Base-by-base conservation (phyloP, 768 basidiomycete species). In the Kwoniella bestiolae region DNA sequence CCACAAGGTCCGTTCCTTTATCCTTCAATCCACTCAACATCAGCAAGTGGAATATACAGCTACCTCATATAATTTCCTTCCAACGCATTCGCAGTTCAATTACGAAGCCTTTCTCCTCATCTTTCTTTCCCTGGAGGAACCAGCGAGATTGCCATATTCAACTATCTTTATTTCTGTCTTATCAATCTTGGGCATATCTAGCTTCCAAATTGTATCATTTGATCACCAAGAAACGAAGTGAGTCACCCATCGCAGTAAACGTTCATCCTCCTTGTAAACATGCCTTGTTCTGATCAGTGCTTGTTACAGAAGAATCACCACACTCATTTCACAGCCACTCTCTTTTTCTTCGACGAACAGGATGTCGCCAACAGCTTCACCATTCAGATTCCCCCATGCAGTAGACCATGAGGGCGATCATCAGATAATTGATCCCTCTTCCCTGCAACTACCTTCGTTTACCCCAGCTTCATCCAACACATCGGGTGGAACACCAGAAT, bases 61-160 rank as follows among this genome's bases (percentile, higher is more conserved):
- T n/a, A n/a, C n/a, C n/a, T n/a, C n/a, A n/a, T n/a, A n/a, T n/a
- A n/a, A n/a, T n/a, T n/a, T 45, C 38, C 21, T 29, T 45, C 29
- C 31, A 58, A 45, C 56, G 16, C 45, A 23, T 4, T 26, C 56
- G n/a, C n/a, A n/a, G n/a, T n/a, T n/a, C n/a, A n/a, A n/a, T n/a
- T n/a, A n/a, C n/a, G n/a, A n/a, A n/a, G n/a, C n/a, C n/a, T n/a
- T n/a, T n/a, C n/a, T 23, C 28, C 25, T 16, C 29, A 53, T 21
- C 52, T 53, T 21, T 14, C 18, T 23, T 60, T 60, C 58, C 58
- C 58, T 50, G 58, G 58, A 60, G 58, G 47, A 60, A 60, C 32
- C 14, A 35, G 29, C 38, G 4, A 8, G 38, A 41, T 41, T 41
- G 5, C 18, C 1, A 60, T 21, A 29, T 12, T 18, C 38, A 16